A percentile compares a stretch with the other conserved stretches of the same genome.
These are phyloP conservation scores for Colletotrichum plurivorum DNA, from an alignment of 2,329 filamentous ascomycete species.

Conservation along the genomic window DNA sequence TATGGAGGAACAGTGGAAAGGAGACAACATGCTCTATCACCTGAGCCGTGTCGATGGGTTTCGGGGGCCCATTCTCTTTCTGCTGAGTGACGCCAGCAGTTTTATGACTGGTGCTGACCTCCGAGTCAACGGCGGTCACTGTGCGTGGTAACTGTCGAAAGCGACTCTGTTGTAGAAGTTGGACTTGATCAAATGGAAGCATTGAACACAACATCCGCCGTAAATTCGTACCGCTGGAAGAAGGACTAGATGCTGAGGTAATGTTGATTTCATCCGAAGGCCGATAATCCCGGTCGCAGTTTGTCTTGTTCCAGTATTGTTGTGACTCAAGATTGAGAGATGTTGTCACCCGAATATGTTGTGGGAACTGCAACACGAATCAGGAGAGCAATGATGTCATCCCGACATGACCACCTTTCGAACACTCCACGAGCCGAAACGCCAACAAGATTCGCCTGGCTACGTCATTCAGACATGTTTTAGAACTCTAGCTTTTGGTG, in stretches of 20 bases:
- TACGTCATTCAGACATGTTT: conserved; percentile 28
- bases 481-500: conserved; percentile 4
- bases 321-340: neutral
- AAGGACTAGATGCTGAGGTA: too few relatives aligned
- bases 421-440: neutral
- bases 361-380: neutral
- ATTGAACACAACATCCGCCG: too few relatives aligned
- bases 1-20: conserved; percentile 48
- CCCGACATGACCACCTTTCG: conserved; percentile 11
- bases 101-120: conserved; percentile 57
- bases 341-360: neutral
- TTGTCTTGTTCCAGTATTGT: neutral
- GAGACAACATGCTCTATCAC: conserved; percentile 51
- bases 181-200: too few relatives aligned
- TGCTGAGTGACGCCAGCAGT: conserved; percentile 53
- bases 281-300: too few relatives aligned
- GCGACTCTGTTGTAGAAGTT: too few relatives aligned
- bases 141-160: conserved; percentile 45
- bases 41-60: conserved; percentile 53
- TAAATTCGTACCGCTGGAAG: too few relatives aligned
- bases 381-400: conserved; percentile 36
- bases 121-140: conserved; percentile 56
- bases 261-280: too few relatives aligned
- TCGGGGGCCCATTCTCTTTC: conserved; percentile 51
- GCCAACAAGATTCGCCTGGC: neutral